A percentile compares a stretch with the other conserved stretches of the same genome.
These are phyloP conservation scores for Coniochaeta sp. DNA, from an alignment of 2,329 filamentous ascomycete genomes.

Conservation along the genomic window DNA sequence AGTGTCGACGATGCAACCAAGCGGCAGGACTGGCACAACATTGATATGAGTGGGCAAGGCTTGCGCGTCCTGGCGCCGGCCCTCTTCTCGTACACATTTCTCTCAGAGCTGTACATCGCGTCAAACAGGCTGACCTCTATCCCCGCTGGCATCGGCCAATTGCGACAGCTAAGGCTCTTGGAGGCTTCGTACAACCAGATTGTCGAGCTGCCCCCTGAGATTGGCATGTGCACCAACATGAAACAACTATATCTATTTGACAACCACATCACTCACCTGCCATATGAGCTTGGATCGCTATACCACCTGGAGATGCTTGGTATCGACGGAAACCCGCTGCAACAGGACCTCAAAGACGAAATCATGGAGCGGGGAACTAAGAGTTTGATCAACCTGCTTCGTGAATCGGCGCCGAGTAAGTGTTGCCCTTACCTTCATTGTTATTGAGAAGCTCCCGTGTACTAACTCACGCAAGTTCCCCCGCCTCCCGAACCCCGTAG, in stretches of 20 bases:
- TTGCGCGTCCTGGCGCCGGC: constrained; percentile 72
- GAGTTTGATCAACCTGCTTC: constrained; percentile 72
- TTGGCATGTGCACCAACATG: constrained; percentile 94
- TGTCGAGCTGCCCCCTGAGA: constrained; percentile 73
- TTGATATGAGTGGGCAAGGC: constrained; percentile 95
- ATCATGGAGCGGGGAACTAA: constrained; percentile 84
- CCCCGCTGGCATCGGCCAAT: constrained; percentile 72
- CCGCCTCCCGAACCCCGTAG: constrained; percentile 69
- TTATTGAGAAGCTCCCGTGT: not conserved
- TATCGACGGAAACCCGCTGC: constrained; percentile 84
- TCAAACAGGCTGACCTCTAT: constrained; percentile 82
- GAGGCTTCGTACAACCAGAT: constrained; percentile 88
- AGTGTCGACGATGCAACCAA: constrained; percentile 60
- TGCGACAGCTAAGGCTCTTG: constrained; percentile 74
- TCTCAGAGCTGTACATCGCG: constrained; percentile 87
- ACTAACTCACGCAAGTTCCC: constrained; percentile 56
- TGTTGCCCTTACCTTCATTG: constrained; percentile 8
- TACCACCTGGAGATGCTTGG: constrained; percentile 85
- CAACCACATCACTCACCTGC: constrained; percentile 77
- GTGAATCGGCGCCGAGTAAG: constrained; percentile 80
- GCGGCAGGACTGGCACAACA: constrained; percentile 81
- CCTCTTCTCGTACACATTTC: constrained; percentile 81
- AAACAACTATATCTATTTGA: constrained; percentile 83
- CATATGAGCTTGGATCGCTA: constrained; percentile 80
- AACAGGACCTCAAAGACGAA: constrained; percentile 68